Evolutionary conservation across 169 alveolate genomes (phyloP), one percentile per base, ranked within the genome.

Genomic region (Eimeria maxima): DNA sequence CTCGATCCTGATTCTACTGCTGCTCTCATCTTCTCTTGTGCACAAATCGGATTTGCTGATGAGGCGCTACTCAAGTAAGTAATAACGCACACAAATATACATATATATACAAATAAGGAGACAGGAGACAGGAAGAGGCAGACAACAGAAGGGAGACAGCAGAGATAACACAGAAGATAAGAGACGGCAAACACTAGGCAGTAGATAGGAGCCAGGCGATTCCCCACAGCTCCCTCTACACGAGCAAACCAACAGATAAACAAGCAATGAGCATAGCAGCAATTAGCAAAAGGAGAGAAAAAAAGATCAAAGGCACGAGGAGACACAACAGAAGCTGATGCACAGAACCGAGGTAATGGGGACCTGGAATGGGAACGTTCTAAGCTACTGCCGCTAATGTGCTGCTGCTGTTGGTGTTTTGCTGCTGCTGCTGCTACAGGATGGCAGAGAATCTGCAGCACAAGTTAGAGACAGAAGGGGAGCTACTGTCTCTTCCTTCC

Each of bases 361-460:
- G 53, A 13, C 89, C 14, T 44, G 0, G 16, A 33, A 7, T 4
- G 65, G 3, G 60, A 53, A 7, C 0, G 60, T 2, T 53, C 16
- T 1, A 14, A 14, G 20, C 60, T 53, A 0, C 60, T 53, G 60
- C 3, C 2, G 53, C 42, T 45, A 16, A 2, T 16, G 71, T 65
- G 74, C 74, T 65, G 74, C 74, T 81, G 44, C 42, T 45, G 69
- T 45, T 81, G 90, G 47, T 81, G 90, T 71, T 50, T 0, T 74
- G 53, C 86, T 38, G 86, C 86, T 38, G 50, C 60, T 74, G 86
- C 33, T 38, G 29, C 57, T 60, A 53, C 96, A 94, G 95, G 44
- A 67, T 94, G 65, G 57, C 60, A 18, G 96, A 86, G 33, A 86
- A 67, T 29, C 83, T 94, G 67, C 96, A 86, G 71, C 95, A 94